Percentiles rank a stretch among this genome's conserved stretches.
phyloP scores from a whole-genome alignment of 2,329 filamentous ascomycete species.

The Fusarium begoniae region DNA sequence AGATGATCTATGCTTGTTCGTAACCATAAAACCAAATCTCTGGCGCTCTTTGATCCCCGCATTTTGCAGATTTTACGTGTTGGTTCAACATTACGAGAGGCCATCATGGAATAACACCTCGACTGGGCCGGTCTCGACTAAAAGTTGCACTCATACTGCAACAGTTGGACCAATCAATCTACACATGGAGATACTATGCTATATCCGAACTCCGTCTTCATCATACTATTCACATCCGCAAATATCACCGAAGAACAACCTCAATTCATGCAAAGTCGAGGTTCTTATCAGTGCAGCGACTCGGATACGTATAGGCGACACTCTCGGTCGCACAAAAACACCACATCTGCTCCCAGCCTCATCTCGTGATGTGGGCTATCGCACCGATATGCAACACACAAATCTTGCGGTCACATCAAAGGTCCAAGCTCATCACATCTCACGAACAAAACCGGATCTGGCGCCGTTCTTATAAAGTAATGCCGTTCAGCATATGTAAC shows the following conservation, averaged over 20 bases:
- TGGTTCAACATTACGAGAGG: accelerated
- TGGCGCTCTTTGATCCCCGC: no score
- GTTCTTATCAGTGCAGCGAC: background rate
- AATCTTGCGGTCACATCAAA: background rate
- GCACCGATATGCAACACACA: background rate
- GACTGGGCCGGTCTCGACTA: no score
- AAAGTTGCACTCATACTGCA: accelerated
- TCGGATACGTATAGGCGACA: background rate
- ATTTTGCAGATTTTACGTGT: no score
- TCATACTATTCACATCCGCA: no score
- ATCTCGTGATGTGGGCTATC: background rate
- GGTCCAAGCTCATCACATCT: background rate
- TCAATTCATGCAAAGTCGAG: background rate
- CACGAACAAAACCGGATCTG: background rate
- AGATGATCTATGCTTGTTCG: background rate
- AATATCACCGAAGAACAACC: background rate
- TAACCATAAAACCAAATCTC: background rate
- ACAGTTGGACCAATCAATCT: accelerated
- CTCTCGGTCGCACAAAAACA: background rate
- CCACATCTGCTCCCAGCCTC: background rate
- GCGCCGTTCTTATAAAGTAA: background rate
- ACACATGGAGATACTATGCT: background rate
- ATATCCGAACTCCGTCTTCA: background rate
- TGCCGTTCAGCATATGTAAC: background rate
- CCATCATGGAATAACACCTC: accelerated